phyloP scores from a whole-genome alignment of 2,329 filamentous ascomycete species.

The Xylaria sp. region DNA sequence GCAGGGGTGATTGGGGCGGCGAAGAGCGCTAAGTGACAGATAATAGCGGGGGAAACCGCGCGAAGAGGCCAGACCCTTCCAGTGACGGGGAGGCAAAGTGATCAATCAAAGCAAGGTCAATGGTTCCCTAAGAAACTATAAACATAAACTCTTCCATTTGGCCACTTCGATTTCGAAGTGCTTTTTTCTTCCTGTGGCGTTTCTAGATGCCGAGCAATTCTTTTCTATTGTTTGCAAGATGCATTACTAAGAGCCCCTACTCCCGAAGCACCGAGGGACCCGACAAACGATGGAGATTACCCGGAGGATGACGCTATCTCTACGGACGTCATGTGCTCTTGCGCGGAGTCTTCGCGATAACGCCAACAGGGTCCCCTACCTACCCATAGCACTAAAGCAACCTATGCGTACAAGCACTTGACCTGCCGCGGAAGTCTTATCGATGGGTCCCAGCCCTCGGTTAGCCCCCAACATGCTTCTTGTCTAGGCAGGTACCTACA shows the following conservation, averaged over 20 bases:
- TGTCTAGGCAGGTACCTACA: not conserved
- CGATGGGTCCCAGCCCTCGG: not conserved
- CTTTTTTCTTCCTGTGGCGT: not conserved
- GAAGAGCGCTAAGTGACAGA: slow-evolving; percentile 36
- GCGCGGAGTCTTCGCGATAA: slow-evolving; percentile 33
- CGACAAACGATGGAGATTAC: slow-evolving; percentile 8
- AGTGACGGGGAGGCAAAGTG: slow-evolving; percentile 1
- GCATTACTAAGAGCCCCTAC: not conserved
- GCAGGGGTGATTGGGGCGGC: slow-evolving; percentile 25
- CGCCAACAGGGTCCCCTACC: slow-evolving; percentile 12
- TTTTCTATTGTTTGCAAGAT: not conserved
- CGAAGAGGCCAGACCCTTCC: slow-evolving; percentile 46
- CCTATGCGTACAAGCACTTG: not conserved
- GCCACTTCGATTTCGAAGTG: not conserved
- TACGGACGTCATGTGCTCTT: slow-evolving; percentile 38
- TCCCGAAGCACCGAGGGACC: slow-evolving; percentile 8
- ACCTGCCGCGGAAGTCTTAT: not conserved
- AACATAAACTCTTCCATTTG: not conserved
- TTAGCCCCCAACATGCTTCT: not conserved
- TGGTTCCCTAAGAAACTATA: not conserved
- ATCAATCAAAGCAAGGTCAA: not conserved
- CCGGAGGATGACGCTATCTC: slow-evolving; percentile 17
- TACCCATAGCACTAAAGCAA: not conserved
- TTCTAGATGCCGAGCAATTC: not conserved
- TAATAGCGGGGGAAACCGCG: slow-evolving; percentile 45